Evolutionary conservation across 805 yeast species (phyloP), one percentile per base, ranked within the genome.

Genomic region (Brettanomyces nanus): DNA sequence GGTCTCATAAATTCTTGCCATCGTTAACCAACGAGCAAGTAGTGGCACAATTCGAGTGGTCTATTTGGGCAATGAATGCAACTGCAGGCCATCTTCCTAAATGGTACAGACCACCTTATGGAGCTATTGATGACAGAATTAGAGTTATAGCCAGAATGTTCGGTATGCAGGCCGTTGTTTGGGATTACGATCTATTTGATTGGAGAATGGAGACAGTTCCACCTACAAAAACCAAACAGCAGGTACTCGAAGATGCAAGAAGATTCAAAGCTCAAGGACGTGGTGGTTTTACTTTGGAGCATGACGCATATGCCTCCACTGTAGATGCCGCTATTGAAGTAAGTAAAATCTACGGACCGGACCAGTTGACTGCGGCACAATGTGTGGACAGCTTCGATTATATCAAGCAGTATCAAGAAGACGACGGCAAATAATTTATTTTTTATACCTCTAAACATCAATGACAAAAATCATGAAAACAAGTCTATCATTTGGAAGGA

Each of bases 1-100:
- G 96, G 96, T 77, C 87, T 1, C 97, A 90, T 62, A 77, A 78
- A 41, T 85, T 80, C 49, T 69, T 90, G 43, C 96, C 97, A 2
- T 59, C 77, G 1, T 65, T 89, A 39, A 59, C 77, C 19, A 87
- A 87, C 54, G 90, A 86, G 59, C 74, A 85, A 44, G 76, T 90
- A 15, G 77, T 83, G 39, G 95, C 97, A 0, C 95, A 90, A 56
- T 62, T 90, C 28, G 80, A 89, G 58, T 90, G 98, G 98, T 79
- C 94, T 2, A 77, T 86, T 23, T 90, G 97, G 97, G 96, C 97
- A 4, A 85, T 89, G 87, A 89, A 90, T 62, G 96, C 96, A 1
- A 87, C 97, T 0, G 84, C 85, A 0, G 68, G 78, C 20, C 89
- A 87, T 51, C 55, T 84, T 7, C 98, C 98, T 5, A 81, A 80